Base-by-base conservation (phyloP, 495 filamentous ascomycete genomes). In the Trichoderma reesei region DNA sequence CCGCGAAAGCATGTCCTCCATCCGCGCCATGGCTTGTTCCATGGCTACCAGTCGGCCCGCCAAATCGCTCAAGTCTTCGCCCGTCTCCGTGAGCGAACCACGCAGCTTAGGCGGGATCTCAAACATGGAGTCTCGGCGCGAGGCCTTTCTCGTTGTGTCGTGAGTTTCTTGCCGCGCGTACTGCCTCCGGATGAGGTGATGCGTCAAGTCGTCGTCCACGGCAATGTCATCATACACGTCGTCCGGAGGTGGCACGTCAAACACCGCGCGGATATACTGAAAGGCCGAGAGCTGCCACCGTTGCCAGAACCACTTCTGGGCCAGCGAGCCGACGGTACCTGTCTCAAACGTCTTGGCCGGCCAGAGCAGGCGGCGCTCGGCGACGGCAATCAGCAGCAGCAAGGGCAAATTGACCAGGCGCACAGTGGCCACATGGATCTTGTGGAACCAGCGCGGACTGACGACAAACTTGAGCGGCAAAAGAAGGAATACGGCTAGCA, bases 381-480 rank as follows among this genome's bases (percentile, higher is more conserved):
- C 78, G 18, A 83, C 56, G 38, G 80, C 78, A 64, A 90, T 84
- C 63, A 83, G 36, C 39, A 89, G 77, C 0, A 90, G 76, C 5
- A 90, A 69, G 1, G 88, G 88, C 2, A 84, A 75, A 68, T 90
- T 90, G 69, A 88, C 75, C 10, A 81, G 65, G 39, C 87, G 84
- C 14, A 90, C 82, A 11, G 78, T 77, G 60, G 81, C 77, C 59
- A 90, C 85, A 68, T 90, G 89, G 65, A 90, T 83, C 69, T 90
- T 90, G 74, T 90, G 88, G 67, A 90, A 90, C 87, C 87, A 90
- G 41, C 88, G 84, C 2, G 86, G 83, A 0, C 82, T 80, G 60
- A 87, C 76, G 10, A 85, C 66, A 66, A 84, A 83, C 64, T 88
- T 89, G 60, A 90, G 78, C 1, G 88, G 88, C 6, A 88, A 75